phyloP scores from a whole-genome alignment of 2,329 filamentous ascomycete species.

The Knufia petricola region DNA sequence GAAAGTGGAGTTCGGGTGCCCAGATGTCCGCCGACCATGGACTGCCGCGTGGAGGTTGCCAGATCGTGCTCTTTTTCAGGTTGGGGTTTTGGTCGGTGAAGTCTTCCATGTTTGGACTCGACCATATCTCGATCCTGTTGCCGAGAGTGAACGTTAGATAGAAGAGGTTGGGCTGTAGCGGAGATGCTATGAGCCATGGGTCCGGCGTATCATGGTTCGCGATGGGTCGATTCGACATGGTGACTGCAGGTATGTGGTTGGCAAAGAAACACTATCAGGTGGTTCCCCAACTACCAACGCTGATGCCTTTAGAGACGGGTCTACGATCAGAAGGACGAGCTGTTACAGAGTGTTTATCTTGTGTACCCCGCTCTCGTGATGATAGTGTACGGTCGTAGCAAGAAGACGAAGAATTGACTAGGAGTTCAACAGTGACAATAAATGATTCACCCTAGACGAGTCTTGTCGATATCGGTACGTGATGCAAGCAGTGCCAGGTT shows the following conservation, averaged over 20 bases:
- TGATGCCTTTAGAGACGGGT: too few species aligned
- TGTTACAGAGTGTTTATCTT: too few species aligned
- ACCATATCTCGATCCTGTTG: conserved; percentile 30
- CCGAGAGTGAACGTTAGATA: conserved; percentile 29
- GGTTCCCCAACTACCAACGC: too few species aligned
- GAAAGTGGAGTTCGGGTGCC: conserved; percentile 47
- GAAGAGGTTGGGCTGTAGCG: conserved; percentile 20
- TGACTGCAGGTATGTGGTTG: not conserved
- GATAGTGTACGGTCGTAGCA: too few species aligned
- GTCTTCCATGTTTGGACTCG: conserved; percentile 24
- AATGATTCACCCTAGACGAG: too few species aligned
- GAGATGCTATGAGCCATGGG: conserved; percentile 25
- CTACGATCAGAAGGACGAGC: too few species aligned
- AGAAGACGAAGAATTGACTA: too few species aligned
- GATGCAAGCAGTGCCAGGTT: too few species aligned
- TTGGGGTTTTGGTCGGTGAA: conserved; percentile 6
- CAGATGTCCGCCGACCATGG: conserved; percentile 41
- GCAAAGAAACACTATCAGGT: too few species aligned
- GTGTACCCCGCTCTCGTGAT: too few species aligned
- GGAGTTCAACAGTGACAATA: too few species aligned
- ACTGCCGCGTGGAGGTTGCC: conserved; percentile 34
- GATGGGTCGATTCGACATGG: conserved; percentile 27
- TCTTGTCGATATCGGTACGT: too few species aligned
- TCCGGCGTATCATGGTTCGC: conserved; percentile 26
- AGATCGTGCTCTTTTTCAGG: conserved; percentile 21